A percentile compares a stretch with the other conserved stretches of the same genome.
Conservation (phyloP, 75 land plant species). For the Azolla pinnata region DNA sequence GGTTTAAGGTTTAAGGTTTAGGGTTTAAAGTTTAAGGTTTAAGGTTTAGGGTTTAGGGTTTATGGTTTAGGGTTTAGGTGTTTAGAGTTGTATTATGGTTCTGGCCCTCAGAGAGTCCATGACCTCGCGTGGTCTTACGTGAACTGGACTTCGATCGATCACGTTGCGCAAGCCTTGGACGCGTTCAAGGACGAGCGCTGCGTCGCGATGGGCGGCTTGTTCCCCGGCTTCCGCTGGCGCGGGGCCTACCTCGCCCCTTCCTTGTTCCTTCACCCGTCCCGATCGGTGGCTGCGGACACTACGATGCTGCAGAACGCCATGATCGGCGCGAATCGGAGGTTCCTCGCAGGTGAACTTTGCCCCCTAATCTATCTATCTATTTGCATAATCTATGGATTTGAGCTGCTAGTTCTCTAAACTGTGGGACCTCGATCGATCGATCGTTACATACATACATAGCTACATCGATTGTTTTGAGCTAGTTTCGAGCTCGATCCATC, state of each 20-base stretch:
- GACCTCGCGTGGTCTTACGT: conserved; percentile 10
- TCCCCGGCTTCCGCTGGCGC: conserved; percentile 29
- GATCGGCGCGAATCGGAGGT: conserved; percentile 13
- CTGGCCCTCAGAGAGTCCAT: not conserved
- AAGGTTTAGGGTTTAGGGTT: too few species aligned
- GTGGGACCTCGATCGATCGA: too few species aligned
- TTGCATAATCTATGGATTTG: too few species aligned
- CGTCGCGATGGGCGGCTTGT: conserved; percentile 19
- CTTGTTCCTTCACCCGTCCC: conserved; percentile 15
- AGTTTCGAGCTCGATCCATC: not conserved
- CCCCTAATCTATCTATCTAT: too few species aligned
- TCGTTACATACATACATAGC: too few species aligned
- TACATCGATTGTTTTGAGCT: too few species aligned
- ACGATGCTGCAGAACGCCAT: conserved; percentile 13
- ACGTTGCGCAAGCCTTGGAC: conserved; percentile 4
- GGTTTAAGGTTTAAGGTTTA: too few species aligned
- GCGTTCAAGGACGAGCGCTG: conserved; percentile 9
- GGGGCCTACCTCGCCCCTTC: conserved; percentile 23
- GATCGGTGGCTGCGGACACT: not conserved
- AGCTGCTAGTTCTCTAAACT: too few species aligned
- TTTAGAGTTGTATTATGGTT: too few species aligned
- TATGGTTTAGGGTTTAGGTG: too few species aligned
- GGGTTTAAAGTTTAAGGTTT: too few species aligned
- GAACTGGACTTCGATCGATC: conserved; percentile 12
- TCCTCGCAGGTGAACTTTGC: conserved; percentile 25